These are phyloP conservation scores for Lagenidium sp. DNA, from an alignment of 352 stramenopile species.

Conservation along the genomic window DNA sequence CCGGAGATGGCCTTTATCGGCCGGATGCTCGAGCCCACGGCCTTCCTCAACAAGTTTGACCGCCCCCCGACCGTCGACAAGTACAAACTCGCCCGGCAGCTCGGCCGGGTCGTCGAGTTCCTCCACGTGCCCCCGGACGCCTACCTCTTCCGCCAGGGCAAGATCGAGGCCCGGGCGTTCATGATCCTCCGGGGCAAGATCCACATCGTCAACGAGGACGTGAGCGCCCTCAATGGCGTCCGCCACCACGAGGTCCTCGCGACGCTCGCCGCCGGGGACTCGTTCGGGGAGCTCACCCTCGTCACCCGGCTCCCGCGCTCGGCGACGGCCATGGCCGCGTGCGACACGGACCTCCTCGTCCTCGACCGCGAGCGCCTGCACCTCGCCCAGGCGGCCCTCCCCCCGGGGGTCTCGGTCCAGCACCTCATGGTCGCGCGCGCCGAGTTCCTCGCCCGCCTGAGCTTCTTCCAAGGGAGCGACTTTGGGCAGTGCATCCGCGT, in stretches of 20 bases:
- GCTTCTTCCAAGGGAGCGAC: constrained; percentile 45
- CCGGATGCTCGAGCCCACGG: constrained; percentile 44
- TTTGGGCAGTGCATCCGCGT: constrained; percentile 70
- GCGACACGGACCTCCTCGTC: constrained; percentile 60
- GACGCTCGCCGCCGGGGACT: constrained; percentile 53
- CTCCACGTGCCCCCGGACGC: constrained; percentile 36
- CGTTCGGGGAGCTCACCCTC: constrained; percentile 65
- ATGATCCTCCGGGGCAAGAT: constrained; percentile 69
- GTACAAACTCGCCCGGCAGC: constrained; percentile 35
- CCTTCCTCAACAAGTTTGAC: constrained; percentile 64
- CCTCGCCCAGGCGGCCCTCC: constrained; percentile 22
- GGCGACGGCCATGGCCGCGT: constrained; percentile 46
- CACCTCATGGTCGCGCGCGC: constrained; percentile 65
- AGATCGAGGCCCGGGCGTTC: constrained; percentile 70
- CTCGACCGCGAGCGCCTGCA: constrained; percentile 53
- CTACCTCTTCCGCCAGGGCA: constrained; percentile 58
- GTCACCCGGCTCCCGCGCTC: constrained; percentile 64
- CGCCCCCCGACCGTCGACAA: constrained; percentile 32
- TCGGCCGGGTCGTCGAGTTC: constrained; percentile 46
- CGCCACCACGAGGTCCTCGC: constrained; percentile 55
- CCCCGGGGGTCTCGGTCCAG: constrained; percentile 53
- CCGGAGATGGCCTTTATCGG: constrained; percentile 46
- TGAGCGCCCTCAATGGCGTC: constrained; percentile 18
- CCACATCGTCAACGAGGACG: constrained; percentile 72
- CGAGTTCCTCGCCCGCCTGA: constrained; percentile 48